phyloP scores from a whole-genome alignment of 2,329 filamentous ascomycete species.

The Fusarium sp. region DNA sequence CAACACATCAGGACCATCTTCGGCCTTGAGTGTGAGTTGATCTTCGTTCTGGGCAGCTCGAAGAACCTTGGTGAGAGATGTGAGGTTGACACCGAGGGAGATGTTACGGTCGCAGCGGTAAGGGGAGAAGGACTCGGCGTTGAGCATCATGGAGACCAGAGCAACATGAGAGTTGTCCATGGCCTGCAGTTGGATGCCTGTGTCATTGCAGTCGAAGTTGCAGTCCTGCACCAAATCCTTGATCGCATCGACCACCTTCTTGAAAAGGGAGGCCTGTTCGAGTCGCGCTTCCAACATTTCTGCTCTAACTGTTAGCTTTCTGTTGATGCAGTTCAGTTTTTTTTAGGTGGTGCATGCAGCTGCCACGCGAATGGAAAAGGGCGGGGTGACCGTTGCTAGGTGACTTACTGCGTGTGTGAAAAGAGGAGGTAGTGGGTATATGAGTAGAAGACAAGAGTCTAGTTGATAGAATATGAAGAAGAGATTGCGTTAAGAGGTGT shows the following conservation, averaged over 20 bases:
- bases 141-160: conserved; percentile 98
- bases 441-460: neutral
- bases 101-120: conserved; percentile 99
- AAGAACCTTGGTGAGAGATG: conserved; percentile 96
- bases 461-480: neutral
- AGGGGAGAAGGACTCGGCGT: conserved; percentile 91
- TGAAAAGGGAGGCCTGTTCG: conserved; percentile 91
- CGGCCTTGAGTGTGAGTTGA: conserved; percentile 94
- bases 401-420: conserved; percentile 28
- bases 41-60: conserved; percentile 95
- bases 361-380: conserved; percentile 32
- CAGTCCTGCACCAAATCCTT: conserved; percentile 99
- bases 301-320: conserved; percentile 46
- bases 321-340: conserved; percentile 10
- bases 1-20: conserved; percentile 94
- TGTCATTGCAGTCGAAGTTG: conserved; percentile 99
- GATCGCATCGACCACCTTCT: conserved; percentile 99
- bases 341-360: conserved; percentile 12
- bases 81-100: conserved; percentile 95
- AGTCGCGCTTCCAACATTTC: conserved; percentile 96
- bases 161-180: conserved; percentile 99
- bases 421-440: neutral
- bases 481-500: neutral
- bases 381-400: conserved; percentile 34
- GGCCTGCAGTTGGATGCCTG: conserved; percentile 95